Evolutionary conservation across 768 basidiomycete species (phyloP), one percentile per base, ranked within the genome.

Genomic region (Hypsizygus marmoreus): DNA sequence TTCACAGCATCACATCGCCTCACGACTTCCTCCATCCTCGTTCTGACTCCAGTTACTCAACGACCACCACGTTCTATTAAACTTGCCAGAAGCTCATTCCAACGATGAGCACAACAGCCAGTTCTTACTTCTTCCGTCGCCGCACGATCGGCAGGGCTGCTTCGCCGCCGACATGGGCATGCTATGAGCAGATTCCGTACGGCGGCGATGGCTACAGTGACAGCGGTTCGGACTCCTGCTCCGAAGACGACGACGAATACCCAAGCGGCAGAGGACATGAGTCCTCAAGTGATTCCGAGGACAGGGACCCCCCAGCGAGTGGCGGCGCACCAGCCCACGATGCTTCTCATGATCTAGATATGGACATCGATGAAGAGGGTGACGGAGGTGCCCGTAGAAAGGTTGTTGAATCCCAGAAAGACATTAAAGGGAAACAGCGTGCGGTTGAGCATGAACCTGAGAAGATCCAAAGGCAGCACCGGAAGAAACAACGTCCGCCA

Each of bases 151-250:
- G 89, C 17, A 79, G 88, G 41, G 88, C 89, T 29, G 82, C 88
- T 13, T 89, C 87, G 3, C 89, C 89, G 2, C 88, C 89, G 19
- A 90, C 87, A 0, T 91, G 88, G 88, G 88, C 88, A 9, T 91
- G 88, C 75, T 91, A 91, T 66, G 89, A 91, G 76, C 88, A 91
- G 77, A 91, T 91, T 64, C 84, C 82, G 51, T 81, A 73, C 67
- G 80, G 78, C 61, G 79, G 80, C 59, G 77, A 77, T 57, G 80
- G 79, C 54, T 81, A 79, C 59, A 81, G 79, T 40, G 78, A 82
- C 50, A 78, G 73, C 46, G 74, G 66, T 51, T 80, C 79, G 2
- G 79, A 80, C 29, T 84, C 82, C 7, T 85, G 82, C 69, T 86
- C 86, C 14, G 86, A 88, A 67, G 87, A 88, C 56, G 85, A 79